Conservation (phyloP, 202 grass and related monocot genomes). For the Sporobolus alterniflorus region DNA sequence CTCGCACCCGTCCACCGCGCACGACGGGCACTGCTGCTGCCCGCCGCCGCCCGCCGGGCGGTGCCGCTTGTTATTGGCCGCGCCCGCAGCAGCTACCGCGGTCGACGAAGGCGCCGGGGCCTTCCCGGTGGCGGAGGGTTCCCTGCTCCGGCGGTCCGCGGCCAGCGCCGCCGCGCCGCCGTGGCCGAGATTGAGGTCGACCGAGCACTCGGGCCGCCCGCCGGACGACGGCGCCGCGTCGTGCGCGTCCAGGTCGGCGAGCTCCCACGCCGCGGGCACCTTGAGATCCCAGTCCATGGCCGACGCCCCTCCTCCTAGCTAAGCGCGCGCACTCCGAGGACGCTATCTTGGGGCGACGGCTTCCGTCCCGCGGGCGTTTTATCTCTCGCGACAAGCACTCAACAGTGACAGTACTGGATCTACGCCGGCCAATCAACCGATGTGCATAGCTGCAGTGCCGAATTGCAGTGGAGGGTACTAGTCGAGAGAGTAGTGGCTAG, state of each 20-base stretch:
- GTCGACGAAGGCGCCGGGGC: too few relatives aligned
- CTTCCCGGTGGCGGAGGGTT: too few relatives aligned
- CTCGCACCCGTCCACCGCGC: slow-evolving; percentile 83
- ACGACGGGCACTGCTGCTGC: slow-evolving; percentile 55
- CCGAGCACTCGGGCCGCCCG: not conserved
- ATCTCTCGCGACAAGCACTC: not conserved
- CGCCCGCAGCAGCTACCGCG: not conserved
- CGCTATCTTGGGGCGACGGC: too few relatives aligned
- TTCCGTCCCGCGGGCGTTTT: slow-evolving; percentile 34
- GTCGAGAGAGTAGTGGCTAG: not conserved
- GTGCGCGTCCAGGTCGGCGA: slow-evolving; percentile 47
- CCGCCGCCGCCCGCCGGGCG: too few relatives aligned
- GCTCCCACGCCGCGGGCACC: slow-evolving; percentile 47
- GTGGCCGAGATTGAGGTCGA: too few relatives aligned
- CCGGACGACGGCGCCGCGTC: not conserved
- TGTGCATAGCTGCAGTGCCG: too few relatives aligned
- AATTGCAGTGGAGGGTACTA: too few relatives aligned
- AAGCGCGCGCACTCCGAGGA: not conserved
- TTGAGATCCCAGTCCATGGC: slow-evolving; percentile 86
- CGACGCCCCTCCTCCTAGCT: too few relatives aligned
- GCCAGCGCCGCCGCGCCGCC: too few relatives aligned
- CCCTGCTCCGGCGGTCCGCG: too few relatives aligned
- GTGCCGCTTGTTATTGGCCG: slow-evolving; percentile 27
- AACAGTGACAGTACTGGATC: not conserved
- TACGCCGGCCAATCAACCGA: not conserved